A percentile compares a stretch with the other conserved stretches of the same genome.
Evolutionary conservation across 805 yeast genomes (phyloP).

Genomic region (Kluyveromyces aestuarii): DNA sequence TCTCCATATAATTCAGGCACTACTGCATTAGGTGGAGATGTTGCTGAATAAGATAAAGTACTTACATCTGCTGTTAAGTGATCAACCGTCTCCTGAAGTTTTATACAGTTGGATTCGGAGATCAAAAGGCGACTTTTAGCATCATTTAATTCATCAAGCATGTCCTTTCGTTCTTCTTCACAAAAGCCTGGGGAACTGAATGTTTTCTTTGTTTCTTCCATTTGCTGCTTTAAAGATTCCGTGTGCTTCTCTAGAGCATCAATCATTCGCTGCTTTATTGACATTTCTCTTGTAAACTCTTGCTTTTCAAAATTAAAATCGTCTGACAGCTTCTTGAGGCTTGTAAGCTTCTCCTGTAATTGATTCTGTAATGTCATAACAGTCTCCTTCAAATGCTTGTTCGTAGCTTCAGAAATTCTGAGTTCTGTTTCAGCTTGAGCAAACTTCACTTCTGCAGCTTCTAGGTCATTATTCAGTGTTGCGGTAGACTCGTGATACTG

Average conservation of each 20-base stretch:
- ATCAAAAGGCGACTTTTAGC: constrained; percentile 28
- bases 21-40: constrained; percentile 1
- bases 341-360: constrained; percentile 35
- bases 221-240: constrained; percentile 35
- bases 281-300: constrained; percentile 47
- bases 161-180: constrained; percentile 25
- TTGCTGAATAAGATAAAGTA: constrained; percentile 9
- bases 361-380: constrained; percentile 26
- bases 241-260: constrained; percentile 36
- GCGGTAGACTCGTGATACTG: constrained; percentile 25
- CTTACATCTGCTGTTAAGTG: constrained; percentile 21
- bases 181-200: constrained; percentile 25
- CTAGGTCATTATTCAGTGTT: constrained; percentile 16
- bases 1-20: constrained; percentile 42
- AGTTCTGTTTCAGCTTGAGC: constrained; percentile 4
- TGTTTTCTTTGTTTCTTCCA: constrained; percentile 40
- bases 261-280: constrained; percentile 51
- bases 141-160: constrained; percentile 26
- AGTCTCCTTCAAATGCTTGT: constrained; percentile 22
- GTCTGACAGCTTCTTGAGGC: constrained; percentile 40
- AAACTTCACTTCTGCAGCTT: constrained; percentile 6
- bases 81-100: constrained; percentile 38
- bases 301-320: constrained; percentile 36
- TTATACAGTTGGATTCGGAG: constrained; percentile 27
- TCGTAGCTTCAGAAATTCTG: constrained; percentile 21